Evolutionary conservation across 2,329 filamentous ascomycete genomes (phyloP).

Genomic region (Aspergillus nomiae): DNA sequence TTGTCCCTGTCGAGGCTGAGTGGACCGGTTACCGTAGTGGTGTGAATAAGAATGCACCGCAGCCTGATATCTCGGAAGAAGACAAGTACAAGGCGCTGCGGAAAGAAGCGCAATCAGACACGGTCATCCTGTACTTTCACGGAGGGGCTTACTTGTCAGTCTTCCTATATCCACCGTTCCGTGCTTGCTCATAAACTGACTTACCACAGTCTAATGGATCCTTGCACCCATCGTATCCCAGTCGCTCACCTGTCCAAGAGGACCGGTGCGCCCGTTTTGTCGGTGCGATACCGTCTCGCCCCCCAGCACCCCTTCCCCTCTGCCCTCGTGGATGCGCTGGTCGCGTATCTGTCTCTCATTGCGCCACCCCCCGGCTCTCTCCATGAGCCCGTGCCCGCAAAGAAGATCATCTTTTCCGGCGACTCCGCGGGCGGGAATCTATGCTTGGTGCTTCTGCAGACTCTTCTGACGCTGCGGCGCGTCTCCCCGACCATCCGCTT

Average conservation of each 20-base stretch:
- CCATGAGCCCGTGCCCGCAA: slow-evolving; percentile 45
- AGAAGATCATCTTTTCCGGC: slow-evolving; percentile 49
- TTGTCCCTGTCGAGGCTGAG: slow-evolving; percentile 44
- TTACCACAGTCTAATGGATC: slow-evolving; percentile 44
- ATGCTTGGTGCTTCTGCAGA: slow-evolving; percentile 42
- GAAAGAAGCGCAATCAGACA: slow-evolving; percentile 41
- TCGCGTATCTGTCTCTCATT: slow-evolving; percentile 50
- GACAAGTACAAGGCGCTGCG: slow-evolving; percentile 46
- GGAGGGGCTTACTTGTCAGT: slow-evolving; percentile 50
- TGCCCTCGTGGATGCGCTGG: slow-evolving; percentile 49
- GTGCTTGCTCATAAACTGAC: neutral
- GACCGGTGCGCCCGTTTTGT: slow-evolving; percentile 44
- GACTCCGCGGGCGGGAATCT: slow-evolving; percentile 51
- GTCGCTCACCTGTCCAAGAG: slow-evolving; percentile 41
- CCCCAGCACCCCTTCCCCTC: slow-evolving; percentile 52
- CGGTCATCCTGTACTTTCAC: slow-evolving; percentile 50
- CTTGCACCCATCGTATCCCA: slow-evolving; percentile 43
- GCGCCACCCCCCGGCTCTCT: slow-evolving; percentile 46
- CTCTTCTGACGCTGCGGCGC: slow-evolving; percentile 44
- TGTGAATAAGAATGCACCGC: slow-evolving; percentile 39
- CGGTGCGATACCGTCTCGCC: slow-evolving; percentile 50
- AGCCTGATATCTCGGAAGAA: slow-evolving; percentile 44
- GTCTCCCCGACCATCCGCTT: slow-evolving; percentile 39
- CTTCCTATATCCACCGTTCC: neutral
- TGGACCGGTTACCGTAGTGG: slow-evolving; percentile 49